Percentiles rank a stretch among this genome's conserved stretches.
Conservation (phyloP, 2,329 filamentous ascomycete genomes). For the Claviceps quebecensis region DNA sequence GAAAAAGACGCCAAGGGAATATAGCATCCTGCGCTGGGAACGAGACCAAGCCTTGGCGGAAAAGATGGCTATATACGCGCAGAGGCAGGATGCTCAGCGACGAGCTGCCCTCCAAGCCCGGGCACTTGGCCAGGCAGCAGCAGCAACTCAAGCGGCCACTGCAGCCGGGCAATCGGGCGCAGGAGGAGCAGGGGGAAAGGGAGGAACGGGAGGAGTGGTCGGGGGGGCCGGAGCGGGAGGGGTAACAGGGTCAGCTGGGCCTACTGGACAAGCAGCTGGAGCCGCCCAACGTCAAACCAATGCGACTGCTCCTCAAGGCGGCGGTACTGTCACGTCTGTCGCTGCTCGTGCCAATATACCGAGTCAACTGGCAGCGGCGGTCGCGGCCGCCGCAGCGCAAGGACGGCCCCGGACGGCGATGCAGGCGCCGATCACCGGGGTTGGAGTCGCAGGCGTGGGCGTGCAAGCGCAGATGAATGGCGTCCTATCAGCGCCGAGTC, state of each 20-base stretch:
- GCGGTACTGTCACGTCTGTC: slow-evolving; percentile 15
- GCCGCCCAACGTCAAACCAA: slow-evolving; percentile 17
- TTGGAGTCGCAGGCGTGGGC: slow-evolving; percentile 29
- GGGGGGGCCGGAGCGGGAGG: slow-evolving; percentile 21
- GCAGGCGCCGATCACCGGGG: slow-evolving; percentile 37
- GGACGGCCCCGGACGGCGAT: slow-evolving; percentile 38
- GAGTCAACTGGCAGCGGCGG: slow-evolving; percentile 29
- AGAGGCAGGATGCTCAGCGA: slow-evolving; percentile 46
- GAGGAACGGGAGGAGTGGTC: not conserved
- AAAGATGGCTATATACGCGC: slow-evolving; percentile 39
- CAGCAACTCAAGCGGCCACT: slow-evolving; percentile 24
- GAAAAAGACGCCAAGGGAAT: slow-evolving; percentile 73
- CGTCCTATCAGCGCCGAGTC: slow-evolving; percentile 38
- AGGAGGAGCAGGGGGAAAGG: not conserved
- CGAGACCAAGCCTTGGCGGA: slow-evolving; percentile 57
- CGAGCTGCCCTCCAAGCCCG: slow-evolving; percentile 35
- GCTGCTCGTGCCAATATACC: slow-evolving; percentile 24
- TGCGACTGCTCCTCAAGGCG: slow-evolving; percentile 14
- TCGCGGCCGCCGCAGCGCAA: slow-evolving; percentile 27
- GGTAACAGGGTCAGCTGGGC: slow-evolving; percentile 5
- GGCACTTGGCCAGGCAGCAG: slow-evolving; percentile 28
- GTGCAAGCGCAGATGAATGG: slow-evolving; percentile 35
- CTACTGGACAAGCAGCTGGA: slow-evolving; percentile 5
- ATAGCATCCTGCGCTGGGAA: slow-evolving; percentile 79
- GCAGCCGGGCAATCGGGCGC: slow-evolving; percentile 18